Evolutionary conservation across 352 stramenopile species (phyloP), one percentile per base, ranked within the genome.

Genomic region (Pythium sukuiense): DNA sequence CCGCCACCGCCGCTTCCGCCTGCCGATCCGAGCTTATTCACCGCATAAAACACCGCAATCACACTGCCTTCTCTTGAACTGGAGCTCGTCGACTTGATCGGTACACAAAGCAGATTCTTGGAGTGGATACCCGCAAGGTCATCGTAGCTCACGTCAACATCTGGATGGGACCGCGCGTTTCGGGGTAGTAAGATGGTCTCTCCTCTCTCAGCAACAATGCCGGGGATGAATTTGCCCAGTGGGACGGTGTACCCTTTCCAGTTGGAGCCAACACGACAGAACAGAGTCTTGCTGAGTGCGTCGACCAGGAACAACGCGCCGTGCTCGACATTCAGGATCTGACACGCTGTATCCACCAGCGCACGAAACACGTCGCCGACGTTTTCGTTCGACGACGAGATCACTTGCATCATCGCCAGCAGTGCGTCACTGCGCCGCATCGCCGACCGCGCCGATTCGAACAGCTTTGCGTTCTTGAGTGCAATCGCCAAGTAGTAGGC

Each of bases 221-320:
- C 88, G 49, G 85, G 82, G 18, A 95, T 72, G 62, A 80, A 91
- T 43, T 88, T 74, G 27, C 76, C 84, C 30, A 92, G 73, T 0
- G 81, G 80, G n/a, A 92, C 70, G 1, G 77, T 76, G 60, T 91
- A 90, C 3, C 82, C 86, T 50, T 92, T 80, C 69, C 80, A 90
- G 43, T 90, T 87, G 6, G 74, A 71, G 13, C 79, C 79, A 1
- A 89, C 74, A 29, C 85, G 81, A 16, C 83, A 84, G 54, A 89
- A 88, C 18, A 95, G 57, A 20, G 78, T 87, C 26, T 85, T 81
- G 39, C 73, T 86, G 18, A 90, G 77, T 29, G 87, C 73, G 61
- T 96, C 87, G 18, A 94, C 83, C 39, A 95, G 76, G 61, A 94
- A 94, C 18, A 96, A 65, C 35, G 80, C 81, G 27, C 80, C 82